Conservation (phyloP, 495 filamentous ascomycete species). For the Aspergillus carlsbadensis region DNA sequence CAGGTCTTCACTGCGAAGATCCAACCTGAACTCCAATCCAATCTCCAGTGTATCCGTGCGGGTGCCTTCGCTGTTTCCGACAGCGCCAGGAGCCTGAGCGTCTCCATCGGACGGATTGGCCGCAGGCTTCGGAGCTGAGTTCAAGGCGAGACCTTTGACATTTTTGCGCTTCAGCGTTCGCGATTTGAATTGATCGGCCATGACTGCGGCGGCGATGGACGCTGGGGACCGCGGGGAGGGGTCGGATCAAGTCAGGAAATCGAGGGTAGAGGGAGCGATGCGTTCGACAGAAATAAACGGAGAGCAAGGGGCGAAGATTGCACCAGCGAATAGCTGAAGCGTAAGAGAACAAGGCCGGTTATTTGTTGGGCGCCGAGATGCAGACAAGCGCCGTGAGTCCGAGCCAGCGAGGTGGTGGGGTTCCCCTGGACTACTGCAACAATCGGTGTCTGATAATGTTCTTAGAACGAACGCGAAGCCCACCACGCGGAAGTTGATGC, state of each 20-base stretch:
- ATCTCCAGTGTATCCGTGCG: slow-evolving; percentile 86
- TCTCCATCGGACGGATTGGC: slow-evolving; percentile 58
- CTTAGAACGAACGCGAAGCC: neutral
- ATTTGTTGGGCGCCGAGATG: slow-evolving; percentile 17
- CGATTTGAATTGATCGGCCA: slow-evolving; percentile 83
- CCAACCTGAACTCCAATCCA: slow-evolving; percentile 91
- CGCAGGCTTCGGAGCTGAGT: slow-evolving; percentile 60
- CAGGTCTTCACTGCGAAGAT: slow-evolving; percentile 88
- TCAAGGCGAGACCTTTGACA: slow-evolving; percentile 88
- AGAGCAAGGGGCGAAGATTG: slow-evolving; percentile 1
- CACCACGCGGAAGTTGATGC: neutral
- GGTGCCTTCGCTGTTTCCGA: slow-evolving; percentile 58
- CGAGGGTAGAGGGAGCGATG: slow-evolving; percentile 3
- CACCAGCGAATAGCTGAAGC: slow-evolving; percentile 5
- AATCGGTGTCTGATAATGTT: slow-evolving; percentile 9
- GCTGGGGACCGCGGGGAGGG: slow-evolving; percentile 4
- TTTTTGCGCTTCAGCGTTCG: slow-evolving; percentile 98
- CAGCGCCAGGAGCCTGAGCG: slow-evolving; percentile 56
- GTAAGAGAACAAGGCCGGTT: slow-evolving; percentile 2
- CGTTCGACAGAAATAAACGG: slow-evolving; percentile 1
- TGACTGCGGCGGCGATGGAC: slow-evolving; percentile 36
- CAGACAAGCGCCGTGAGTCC: slow-evolving; percentile 21
- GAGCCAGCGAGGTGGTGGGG: slow-evolving; percentile 17
- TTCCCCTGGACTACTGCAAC: slow-evolving; percentile 13
- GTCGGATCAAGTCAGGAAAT: slow-evolving; percentile 2